Evolutionary conservation across 1,139 yeast species (phyloP).

Genomic region (Geotrichum restrictum): DNA sequence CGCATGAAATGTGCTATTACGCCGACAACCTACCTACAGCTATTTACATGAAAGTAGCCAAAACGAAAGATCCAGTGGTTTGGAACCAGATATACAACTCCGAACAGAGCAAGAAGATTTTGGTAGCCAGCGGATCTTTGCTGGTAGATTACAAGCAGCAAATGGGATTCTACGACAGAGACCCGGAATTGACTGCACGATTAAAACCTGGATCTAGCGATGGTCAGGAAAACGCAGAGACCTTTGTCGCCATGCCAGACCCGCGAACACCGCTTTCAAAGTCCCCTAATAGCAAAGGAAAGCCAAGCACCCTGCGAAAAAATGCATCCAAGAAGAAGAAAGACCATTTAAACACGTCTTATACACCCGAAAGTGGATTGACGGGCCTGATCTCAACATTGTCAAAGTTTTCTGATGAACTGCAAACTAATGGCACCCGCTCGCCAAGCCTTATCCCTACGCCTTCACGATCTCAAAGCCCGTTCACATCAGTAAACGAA

Average conservation of each 20-base stretch:
- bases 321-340: neutral
- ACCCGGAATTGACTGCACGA: conserved; percentile 1
- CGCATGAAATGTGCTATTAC: conserved; percentile 19
- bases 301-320: neutral
- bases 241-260: neutral
- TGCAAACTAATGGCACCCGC: conserved; percentile 40
- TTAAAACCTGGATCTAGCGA: neutral
- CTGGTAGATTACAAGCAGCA: conserved; percentile 14
- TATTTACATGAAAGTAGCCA: neutral
- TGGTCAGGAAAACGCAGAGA: neutral
- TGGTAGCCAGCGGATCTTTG: conserved; percentile 13
- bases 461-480: conserved; percentile 6
- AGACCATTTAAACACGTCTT: neutral
- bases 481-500: conserved; percentile 2
- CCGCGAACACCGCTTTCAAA: conserved; percentile 9
- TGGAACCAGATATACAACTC: neutral
- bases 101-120: neutral
- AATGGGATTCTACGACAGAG: conserved; percentile 13
- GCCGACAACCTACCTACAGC: conserved; percentile 6
- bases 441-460: conserved; percentile 25
- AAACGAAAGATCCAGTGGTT: neutral
- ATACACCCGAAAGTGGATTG: conserved; percentile 1
- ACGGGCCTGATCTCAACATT: conserved; percentile 11
- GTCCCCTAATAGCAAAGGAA: conserved; percentile 2
- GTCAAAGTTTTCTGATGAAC: conserved; percentile 3